These are phyloP conservation scores for Mortierella sp. DNA, from an alignment of 371 early-diverging fungal genomes.

Conservation along the genomic window DNA sequence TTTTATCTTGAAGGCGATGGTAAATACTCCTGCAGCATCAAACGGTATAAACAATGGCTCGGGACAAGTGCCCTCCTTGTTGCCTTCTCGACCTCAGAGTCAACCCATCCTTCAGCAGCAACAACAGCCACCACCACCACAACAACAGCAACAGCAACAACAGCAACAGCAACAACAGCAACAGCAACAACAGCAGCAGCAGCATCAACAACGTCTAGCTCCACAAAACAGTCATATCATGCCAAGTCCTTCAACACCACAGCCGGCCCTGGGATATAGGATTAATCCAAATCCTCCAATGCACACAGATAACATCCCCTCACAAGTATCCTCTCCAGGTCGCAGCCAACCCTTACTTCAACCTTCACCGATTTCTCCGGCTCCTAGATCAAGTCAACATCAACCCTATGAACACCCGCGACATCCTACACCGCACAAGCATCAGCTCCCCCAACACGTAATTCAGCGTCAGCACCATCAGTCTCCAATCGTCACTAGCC, in stretches of 20 bases:
- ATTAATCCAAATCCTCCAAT: constrained; percentile 8
- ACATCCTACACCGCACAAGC: not conserved
- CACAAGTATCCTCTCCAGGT: constrained; percentile 9
- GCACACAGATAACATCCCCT: constrained; percentile 15
- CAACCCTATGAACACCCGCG: constrained; percentile 27
- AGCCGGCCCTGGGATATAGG: constrained; percentile 15
- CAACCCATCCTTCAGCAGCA: constrained; percentile 2
- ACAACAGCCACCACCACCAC: not conserved
- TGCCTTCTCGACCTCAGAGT: constrained; percentile 10
- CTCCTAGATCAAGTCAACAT: constrained; percentile 20
- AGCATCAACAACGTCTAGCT: not conserved
- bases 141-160: not conserved
- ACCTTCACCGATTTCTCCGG: constrained; percentile 12
- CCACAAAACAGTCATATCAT: not conserved
- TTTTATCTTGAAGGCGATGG: constrained; percentile 19
- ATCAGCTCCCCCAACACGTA: constrained; percentile 8
- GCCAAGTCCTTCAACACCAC: constrained; percentile 1
- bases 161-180: not conserved
- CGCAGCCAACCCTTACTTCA: constrained; percentile 24
- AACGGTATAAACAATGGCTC: constrained; percentile 9
- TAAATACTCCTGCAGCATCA: not conserved
- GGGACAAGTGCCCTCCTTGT: not conserved
- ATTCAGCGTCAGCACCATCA: constrained; percentile 19
- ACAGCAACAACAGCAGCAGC: not conserved
- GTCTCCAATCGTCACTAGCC: not conserved